Percentiles rank a stretch among this genome's conserved stretches.
phyloP scores from a whole-genome alignment of 257 asterid genomes.

The Catharanthus roseus region DNA sequence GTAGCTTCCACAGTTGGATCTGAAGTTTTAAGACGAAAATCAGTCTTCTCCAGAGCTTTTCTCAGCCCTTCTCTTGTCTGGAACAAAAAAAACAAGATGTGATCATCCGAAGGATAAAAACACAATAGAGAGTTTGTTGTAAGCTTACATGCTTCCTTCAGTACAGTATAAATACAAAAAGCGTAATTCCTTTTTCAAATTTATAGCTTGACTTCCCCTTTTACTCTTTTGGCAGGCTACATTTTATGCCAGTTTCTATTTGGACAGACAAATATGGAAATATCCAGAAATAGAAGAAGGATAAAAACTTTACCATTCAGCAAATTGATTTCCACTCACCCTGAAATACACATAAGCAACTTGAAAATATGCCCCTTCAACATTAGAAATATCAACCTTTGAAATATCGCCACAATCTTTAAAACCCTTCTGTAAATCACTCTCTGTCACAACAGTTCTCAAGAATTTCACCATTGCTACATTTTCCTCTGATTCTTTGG shows the following conservation, averaged over 20 bases:
- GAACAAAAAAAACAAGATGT: conserved; percentile 3
- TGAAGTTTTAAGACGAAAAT: background rate
- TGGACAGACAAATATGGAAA: background rate
- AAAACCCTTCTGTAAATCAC: conserved; percentile 5
- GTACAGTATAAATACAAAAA: too few species aligned
- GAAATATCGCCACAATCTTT: conserved; percentile 34
- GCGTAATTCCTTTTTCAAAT: background rate
- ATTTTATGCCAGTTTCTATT: background rate
- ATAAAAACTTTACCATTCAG: background rate
- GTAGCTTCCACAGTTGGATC: conserved; percentile 34
- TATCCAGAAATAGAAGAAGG: background rate
- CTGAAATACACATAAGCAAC: conserved; percentile 40
- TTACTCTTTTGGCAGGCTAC: background rate
- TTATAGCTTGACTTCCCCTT: background rate
- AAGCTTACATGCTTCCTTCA: background rate
- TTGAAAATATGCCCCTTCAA: conserved; percentile 18
- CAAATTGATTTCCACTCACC: conserved; percentile 29
- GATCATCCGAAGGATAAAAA: background rate
- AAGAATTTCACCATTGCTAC: conserved; percentile 42
- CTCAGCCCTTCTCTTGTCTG: conserved; percentile 42
- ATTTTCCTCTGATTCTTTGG: conserved; percentile 23
- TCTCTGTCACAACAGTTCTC: background rate
- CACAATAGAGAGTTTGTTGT: background rate
- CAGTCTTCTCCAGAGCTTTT: conserved; percentile 31
- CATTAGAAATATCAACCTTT: conserved; percentile 26